Percentiles rank a stretch among this genome's conserved stretches.
Conservation (phyloP, 352 stramenopile genomes). For the Phytopythium aichiense region DNA sequence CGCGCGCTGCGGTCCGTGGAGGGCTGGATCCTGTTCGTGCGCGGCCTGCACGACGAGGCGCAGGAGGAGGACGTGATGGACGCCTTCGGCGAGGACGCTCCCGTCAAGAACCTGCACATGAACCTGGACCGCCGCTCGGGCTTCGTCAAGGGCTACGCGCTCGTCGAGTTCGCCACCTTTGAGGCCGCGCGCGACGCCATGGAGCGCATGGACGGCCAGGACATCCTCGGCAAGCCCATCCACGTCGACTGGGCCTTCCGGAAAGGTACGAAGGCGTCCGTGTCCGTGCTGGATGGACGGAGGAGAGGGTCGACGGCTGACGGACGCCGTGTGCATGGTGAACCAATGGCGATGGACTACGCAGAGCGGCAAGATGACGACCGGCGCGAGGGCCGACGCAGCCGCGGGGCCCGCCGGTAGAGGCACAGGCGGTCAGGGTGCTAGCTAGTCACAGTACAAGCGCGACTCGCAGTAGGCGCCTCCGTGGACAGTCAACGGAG, state of each 20-base stretch:
- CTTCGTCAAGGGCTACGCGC: slow-evolving; percentile 95
- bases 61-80: slow-evolving; percentile 96
- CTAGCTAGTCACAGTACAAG: neutral
- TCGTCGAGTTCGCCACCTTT: slow-evolving; percentile 93
- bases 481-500: neutral
- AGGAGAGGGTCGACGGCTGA: neutral
- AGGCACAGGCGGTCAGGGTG: slow-evolving; percentile 1
- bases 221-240: slow-evolving; percentile 89
- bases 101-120: slow-evolving; percentile 95
- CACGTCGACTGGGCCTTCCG: slow-evolving; percentile 94
- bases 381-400: slow-evolving; percentile 26
- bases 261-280: slow-evolving; percentile 31
- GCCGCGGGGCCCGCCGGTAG: slow-evolving; percentile 47
- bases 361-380: slow-evolving; percentile 14
- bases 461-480: neutral
- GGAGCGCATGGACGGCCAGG: slow-evolving; percentile 89
- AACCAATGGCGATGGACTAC: neutral
- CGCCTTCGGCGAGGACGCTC: slow-evolving; percentile 93
- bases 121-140: slow-evolving; percentile 94
- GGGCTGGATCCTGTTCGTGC: slow-evolving; percentile 97
- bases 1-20: slow-evolving; percentile 87
- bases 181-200: slow-evolving; percentile 90
- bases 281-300: neutral
- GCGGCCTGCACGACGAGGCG: slow-evolving; percentile 93
- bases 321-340: neutral